Base-by-base conservation (phyloP, 306 rosid genomes). In the Sechiopsis laciniata region DNA sequence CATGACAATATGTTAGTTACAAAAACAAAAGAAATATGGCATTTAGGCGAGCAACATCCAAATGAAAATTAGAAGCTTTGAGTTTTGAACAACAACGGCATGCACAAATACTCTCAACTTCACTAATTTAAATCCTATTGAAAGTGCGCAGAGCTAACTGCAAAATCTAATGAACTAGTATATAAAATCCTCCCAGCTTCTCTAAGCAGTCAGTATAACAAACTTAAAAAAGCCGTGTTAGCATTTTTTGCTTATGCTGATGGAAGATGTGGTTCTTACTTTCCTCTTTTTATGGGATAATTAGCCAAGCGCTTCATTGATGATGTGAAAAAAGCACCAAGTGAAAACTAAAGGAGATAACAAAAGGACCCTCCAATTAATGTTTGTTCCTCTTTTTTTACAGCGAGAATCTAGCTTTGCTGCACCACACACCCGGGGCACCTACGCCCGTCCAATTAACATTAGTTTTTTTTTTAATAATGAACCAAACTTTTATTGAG, bases 1-100 rank as follows among this genome's bases (percentile, higher is more conserved):
- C 35, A 79, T 15, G 75, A 72, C 73, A 24, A 54, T 7, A 79
- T 71, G 76, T 78, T 62, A 77, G 61, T 69, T 48, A 61, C 26
- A 42, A 26, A 13, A 65, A 22, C 11, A 26, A 35, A 60, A 42
- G 3, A 79, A 70, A 70, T 55, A 26, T 29, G 54, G 19, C 56
- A 42, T 10, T n/a, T 17, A 19, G 37, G 52, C 7, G 21, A 3
- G 52, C 7, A 26, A 3, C 54, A 54, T n/a, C n/a, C n/a, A n/a
- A n/a, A n/a, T n/a, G n/a, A n/a, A n/a, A n/a, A n/a, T n/a, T n/a
- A n/a, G n/a, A n/a, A n/a, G n/a, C n/a, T n/a, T n/a, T n/a, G n/a
- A n/a, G n/a, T n/a, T n/a, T n/a, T n/a, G n/a, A n/a, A n/a, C n/a
- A 45, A 66, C 35, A 45, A 40, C 24, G 3, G 29, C 54, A 65